Base-by-base conservation (phyloP, 2,329 filamentous ascomycete species). In the Coniella lustricola region DNA sequence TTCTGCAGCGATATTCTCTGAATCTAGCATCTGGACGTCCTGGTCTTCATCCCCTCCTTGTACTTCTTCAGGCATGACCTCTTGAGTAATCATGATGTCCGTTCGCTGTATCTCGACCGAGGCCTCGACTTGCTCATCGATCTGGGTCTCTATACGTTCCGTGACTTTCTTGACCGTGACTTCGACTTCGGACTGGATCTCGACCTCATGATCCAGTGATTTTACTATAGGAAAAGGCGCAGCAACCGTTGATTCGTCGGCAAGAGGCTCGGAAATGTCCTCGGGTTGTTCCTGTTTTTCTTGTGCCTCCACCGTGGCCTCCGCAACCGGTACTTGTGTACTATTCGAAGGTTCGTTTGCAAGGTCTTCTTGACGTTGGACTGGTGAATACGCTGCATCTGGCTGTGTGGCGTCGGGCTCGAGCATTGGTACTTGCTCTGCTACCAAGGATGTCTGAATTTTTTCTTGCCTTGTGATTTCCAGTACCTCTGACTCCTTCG, bases 161-260 rank as follows among this genome's bases (percentile, higher is more conserved):
- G 44, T 33, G 9, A 47, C 35, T 7, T 44, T 50, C 12, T 48
- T 46, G 21, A 46, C 36, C 25, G 42, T 43, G 20, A 37, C 17
- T n/a, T 52, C 50, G 25, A 44, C 14, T 22, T 34, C 38, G 8
- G 34, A 13, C 22, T 29, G 39, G 18, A 12, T 7, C 9, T 34
- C 33, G 16, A 25, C n/a, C 21, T 44, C 34, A 18, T 48, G 32
- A 10, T 3, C 33, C 25, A 10, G 25, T 10, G 25, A 10, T 5
- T 29, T 10, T 5, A 10, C 5, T 10, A 10, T 5, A 29, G 25
- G 25, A 5, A 5, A 5, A 10, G 25, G 25, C 25, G 25, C 25
- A 29, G n/a, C n/a, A n/a, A n/a, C n/a, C n/a, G n/a, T 29, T 29
- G 25, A 29, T 29, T 29, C 10, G 25, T 29, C 25, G 10, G 25